Base-by-base conservation (phyloP, 179 eudicot species). In the Vitellaria paradoxa region DNA sequence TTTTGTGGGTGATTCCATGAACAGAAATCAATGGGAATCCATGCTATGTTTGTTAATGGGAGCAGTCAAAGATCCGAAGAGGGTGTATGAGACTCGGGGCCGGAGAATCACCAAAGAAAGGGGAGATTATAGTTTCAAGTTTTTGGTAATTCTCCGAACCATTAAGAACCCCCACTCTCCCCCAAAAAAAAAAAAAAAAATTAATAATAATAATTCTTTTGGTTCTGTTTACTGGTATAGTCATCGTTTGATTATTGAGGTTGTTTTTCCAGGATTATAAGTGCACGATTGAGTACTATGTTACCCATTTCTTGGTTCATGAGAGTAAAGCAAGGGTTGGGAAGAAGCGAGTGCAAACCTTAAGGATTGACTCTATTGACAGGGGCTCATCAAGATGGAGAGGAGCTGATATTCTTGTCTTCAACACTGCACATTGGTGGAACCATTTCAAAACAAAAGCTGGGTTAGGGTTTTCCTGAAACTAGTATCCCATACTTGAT, bases 361-460 rank as follows among this genome's bases (percentile, higher is more conserved):
- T 96, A 88, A 93, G 91, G 17, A 89, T 93, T 21, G 99, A 96
- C 82, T 83, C 89, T 13, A 81, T 96, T 20, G 96, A 89, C 82
- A 89, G 85, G 81, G 94, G 97, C 65, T 90, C 99, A 5, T 88
- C 92, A 9, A 88, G 92, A 80, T 96, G 99, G 99, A 91, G 85
- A 89, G 91, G 93, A 63, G 98, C 99, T 77, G 97, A 96, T 85
- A 89, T 96, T 81, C 82, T 96, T 79, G 86, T 96, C 71, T 96
- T 96, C 84, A 96, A 96, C 80, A 90, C 99, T 52, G 99, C 96
- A 69, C 97, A 96, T 83, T 96, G 99, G 99, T 96, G 99, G 99
- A 84, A 69, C 78, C 99, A 96, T 86, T 84, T 71, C 79, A 96
- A 96, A 82, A 96, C 98, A 24, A 92, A 87, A 82, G 88, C 96